These are phyloP conservation scores for Chamaecyparis obtusa DNA, from an alignment of 75 land plant species.

Conservation along the genomic window DNA sequence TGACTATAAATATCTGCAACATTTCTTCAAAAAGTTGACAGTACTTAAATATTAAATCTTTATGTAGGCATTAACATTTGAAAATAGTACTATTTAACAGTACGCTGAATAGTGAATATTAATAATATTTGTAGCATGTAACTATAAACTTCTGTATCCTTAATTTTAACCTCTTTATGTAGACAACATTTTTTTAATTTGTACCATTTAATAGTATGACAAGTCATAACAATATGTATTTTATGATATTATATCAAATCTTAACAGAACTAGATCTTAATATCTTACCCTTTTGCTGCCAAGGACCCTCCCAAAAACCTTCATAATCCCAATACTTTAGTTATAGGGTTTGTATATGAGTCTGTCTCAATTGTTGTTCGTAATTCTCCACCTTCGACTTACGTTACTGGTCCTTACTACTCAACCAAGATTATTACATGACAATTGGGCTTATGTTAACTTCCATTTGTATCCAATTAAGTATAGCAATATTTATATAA, in stretches of 20 bases:
- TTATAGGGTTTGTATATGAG: not conserved
- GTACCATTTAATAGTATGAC: not conserved
- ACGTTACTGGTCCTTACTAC: not conserved
- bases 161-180: not conserved
- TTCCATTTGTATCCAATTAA: not conserved
- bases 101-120: too few relatives aligned
- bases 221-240: not conserved
- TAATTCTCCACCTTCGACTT: not conserved
- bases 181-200: not conserved
- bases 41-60: not conserved
- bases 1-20: not conserved
- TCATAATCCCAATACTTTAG: not conserved
- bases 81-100: too few relatives aligned
- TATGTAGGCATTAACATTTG: too few relatives aligned
- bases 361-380: not conserved
- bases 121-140: too few relatives aligned
- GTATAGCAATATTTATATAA: not conserved
- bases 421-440: not conserved
- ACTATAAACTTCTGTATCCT: too few relatives aligned
- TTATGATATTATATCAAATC: not conserved
- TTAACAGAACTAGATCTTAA: not conserved
- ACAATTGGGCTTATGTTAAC: not conserved
- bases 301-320: not conserved
- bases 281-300: not conserved
- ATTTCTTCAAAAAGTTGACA: not conserved